A percentile compares a stretch with the other conserved stretches of the same genome.
phyloP scores from a whole-genome alignment of 2,329 filamentous ascomycete genomes.

The Sarocladium oryzae region DNA sequence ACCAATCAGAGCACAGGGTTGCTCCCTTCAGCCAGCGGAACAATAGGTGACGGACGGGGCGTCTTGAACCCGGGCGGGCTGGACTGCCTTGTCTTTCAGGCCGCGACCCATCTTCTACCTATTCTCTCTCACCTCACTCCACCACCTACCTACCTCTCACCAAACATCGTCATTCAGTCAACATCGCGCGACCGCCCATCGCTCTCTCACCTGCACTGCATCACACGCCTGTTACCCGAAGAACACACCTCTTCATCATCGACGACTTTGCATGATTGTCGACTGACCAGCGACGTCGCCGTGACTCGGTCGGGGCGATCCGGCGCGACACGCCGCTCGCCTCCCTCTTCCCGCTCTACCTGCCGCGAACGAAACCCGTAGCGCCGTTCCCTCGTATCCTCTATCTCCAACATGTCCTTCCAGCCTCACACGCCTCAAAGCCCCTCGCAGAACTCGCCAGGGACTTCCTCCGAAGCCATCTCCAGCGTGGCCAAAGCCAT shows the following conservation, averaged over 20 bases:
- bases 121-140: not conserved
- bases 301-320: constrained; percentile 8
- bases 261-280: constrained; percentile 8
- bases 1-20: not conserved
- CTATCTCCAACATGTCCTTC: constrained; percentile 48
- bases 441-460: constrained; percentile 55
- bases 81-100: constrained; percentile 3
- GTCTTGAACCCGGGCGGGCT: not conserved
- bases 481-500: constrained; percentile 47
- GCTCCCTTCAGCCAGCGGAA: constrained; percentile 4
- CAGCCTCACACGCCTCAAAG: constrained; percentile 63
- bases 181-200: not conserved
- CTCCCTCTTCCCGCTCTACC: not conserved
- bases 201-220: not conserved
- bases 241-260: not conserved
- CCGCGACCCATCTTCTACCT: not conserved
- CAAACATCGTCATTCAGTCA: constrained; percentile 5
- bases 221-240: not conserved
- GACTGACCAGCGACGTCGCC: constrained; percentile 3
- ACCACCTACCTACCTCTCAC: constrained; percentile 5
- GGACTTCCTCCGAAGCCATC: constrained; percentile 43
- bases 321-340: constrained; percentile 7
- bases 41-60: not conserved
- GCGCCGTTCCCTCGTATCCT: not conserved
- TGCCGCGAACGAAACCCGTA: not conserved